Percentiles rank a stretch among this genome's conserved stretches.
phyloP scores from a whole-genome alignment of 2,329 filamentous ascomycete genomes.

The Ilyonectria destructans region DNA sequence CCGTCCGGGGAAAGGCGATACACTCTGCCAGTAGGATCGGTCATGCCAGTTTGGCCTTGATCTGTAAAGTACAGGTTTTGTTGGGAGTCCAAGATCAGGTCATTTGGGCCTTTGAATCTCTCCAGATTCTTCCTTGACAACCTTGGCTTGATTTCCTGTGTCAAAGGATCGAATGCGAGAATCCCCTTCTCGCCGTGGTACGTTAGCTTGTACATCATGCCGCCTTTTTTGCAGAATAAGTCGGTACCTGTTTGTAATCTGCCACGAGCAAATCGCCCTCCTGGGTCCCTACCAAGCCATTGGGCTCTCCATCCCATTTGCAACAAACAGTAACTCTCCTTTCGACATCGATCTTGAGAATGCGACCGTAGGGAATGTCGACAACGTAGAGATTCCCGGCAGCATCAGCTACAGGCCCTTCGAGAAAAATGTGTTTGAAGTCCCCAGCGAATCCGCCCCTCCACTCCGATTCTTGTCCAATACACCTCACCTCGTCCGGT shows the following conservation, averaged over 20 bases:
- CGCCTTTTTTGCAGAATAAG: no score
- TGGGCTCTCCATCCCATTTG: conserved; percentile 60
- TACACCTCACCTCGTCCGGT: conserved; percentile 54
- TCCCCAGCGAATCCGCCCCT: conserved; percentile 54
- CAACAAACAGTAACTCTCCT: conserved; percentile 52
- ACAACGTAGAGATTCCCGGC: conserved; percentile 57
- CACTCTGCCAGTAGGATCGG: conserved; percentile 58
- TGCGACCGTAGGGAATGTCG: conserved; percentile 59
- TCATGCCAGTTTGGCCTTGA: conserved; percentile 62
- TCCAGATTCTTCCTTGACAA: conserved; percentile 58
- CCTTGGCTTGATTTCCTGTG: conserved; percentile 48
- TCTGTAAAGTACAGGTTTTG: conserved; percentile 62
- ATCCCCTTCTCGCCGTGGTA: conserved; percentile 46
- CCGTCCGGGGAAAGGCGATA: conserved; percentile 56
- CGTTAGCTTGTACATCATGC: no score
- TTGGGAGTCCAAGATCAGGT: conserved; percentile 57
- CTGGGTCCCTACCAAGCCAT: conserved; percentile 54
- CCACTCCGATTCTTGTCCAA: conserved; percentile 57
- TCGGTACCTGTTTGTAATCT: conserved; percentile 59
- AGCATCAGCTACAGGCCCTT: conserved; percentile 54
- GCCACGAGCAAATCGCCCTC: conserved; percentile 57
- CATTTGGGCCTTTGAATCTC: conserved; percentile 62
- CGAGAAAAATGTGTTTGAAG: conserved; percentile 59
- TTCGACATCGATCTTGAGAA: conserved; percentile 52
- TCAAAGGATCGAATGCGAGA: conserved; percentile 53